Evolutionary conservation across 805 yeast genomes (phyloP).

Genomic region (Ogataea populi-albae): DNA sequence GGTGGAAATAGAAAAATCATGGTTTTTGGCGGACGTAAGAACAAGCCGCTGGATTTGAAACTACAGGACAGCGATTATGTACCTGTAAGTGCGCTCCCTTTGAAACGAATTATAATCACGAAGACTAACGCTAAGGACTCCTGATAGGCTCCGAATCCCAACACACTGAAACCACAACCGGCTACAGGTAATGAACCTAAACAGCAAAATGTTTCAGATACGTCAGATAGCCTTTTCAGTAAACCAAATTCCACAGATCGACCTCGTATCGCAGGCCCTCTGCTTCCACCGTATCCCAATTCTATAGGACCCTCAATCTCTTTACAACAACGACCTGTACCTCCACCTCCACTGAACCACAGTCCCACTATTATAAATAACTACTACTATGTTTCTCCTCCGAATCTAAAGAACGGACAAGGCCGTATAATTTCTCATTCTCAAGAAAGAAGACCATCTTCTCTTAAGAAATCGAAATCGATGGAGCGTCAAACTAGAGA

Average conservation of each 20-base stretch:
- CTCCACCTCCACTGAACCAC: conserved; percentile 14
- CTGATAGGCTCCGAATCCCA: conserved; percentile 22
- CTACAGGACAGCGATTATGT: conserved; percentile 21
- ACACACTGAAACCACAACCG: conserved; percentile 19
- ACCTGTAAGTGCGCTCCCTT: conserved; percentile 15
- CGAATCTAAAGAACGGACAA: conserved; percentile 1
- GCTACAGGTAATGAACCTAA: conserved; percentile 17
- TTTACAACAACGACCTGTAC: conserved; percentile 17
- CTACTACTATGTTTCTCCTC: conserved; percentile 18
- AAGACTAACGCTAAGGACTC: background rate
- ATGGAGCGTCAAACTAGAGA: no score
- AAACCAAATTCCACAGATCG: no score
- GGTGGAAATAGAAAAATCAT: no score
- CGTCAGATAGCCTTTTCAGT: no score
- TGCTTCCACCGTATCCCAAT: conserved; percentile 11
- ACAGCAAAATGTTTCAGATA: no score
- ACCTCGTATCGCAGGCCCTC: conserved; percentile 4
- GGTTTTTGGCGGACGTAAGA: conserved; percentile 22
- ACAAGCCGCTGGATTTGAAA: conserved; percentile 18
- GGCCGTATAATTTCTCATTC: no score
- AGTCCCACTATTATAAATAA: conserved; percentile 20
- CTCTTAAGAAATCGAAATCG: no score
- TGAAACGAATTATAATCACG: conserved; percentile 1
- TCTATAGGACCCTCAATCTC: no score
- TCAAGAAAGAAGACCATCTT: no score